Conservation (phyloP, 306 rosid species). For the Oxytropis ochrocephala region DNA sequence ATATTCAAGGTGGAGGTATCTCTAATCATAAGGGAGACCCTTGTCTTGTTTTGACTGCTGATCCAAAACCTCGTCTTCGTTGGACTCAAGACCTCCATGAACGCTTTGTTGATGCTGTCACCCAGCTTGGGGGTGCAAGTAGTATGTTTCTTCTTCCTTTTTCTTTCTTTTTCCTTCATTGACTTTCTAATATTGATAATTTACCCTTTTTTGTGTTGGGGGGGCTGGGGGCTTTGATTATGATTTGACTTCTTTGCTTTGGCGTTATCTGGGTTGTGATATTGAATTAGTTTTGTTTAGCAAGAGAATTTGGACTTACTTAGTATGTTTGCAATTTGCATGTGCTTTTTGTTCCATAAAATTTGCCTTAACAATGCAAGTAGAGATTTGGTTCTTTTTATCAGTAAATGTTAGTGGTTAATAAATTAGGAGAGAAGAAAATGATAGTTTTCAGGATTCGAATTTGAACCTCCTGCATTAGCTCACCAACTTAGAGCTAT, state of each 20-base stretch:
- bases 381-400: not conserved
- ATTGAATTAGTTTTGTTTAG: not conserved
- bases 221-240: not conserved
- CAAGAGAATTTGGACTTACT: not conserved
- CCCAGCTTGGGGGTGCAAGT: slow-evolving; percentile 90
- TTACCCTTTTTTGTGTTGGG: not conserved
- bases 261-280: slow-evolving; percentile 1
- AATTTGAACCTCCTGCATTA: too few species aligned
- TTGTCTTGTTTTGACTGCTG: slow-evolving; percentile 86
- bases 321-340: not conserved
- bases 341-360: not conserved
- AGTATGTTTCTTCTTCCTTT: slow-evolving; percentile 37
- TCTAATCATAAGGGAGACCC: slow-evolving; percentile 63
- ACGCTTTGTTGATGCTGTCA: slow-evolving; percentile 89
- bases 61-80: slow-evolving; percentile 99
- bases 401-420: too few species aligned
- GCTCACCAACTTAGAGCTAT: too few species aligned
- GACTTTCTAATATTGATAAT: not conserved
- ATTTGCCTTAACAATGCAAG: not conserved
- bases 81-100: slow-evolving; percentile 99
- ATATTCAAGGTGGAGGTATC: slow-evolving; percentile 34
- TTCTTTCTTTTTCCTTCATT: not conserved
- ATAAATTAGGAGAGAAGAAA: too few species aligned
- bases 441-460: too few species aligned
- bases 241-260: not conserved